These are phyloP conservation scores for Bipolaris gigantea DNA, from an alignment of 2,329 filamentous ascomycete species.

Conservation along the genomic window DNA sequence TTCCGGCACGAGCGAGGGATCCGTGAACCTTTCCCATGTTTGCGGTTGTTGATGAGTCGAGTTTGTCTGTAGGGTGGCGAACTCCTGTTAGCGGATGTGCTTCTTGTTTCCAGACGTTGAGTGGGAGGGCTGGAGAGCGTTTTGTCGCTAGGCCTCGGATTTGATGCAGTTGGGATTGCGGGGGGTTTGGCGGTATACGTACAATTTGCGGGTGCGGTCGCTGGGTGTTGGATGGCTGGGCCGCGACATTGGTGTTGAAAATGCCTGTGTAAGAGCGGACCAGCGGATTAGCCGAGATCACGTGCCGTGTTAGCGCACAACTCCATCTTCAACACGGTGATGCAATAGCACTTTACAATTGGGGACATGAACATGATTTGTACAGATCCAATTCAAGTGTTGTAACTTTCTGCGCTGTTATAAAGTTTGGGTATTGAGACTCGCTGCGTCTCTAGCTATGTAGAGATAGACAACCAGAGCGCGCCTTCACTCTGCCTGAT, in stretches of 20 bases:
- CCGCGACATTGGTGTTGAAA: constrained; percentile 28
- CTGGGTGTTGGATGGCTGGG: constrained; percentile 38
- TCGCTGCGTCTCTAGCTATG: neutral
- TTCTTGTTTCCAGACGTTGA: constrained; percentile 4
- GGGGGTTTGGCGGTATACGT: constrained; percentile 30
- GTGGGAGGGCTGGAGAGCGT: neutral
- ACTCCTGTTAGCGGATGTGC: constrained; percentile 28
- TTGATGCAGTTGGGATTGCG: constrained; percentile 2
- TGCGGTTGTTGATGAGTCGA: constrained; percentile 48
- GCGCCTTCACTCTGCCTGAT: constrained; percentile 1
- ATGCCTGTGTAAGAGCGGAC: constrained; percentile 14
- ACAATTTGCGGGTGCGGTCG: constrained; percentile 40
- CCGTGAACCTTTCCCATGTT: constrained; percentile 93
- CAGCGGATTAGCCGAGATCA: constrained; percentile 29
- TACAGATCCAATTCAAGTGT: fast-evolving
- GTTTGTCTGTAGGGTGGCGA: constrained; percentile 40
- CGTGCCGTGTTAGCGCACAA: constrained; percentile 12
- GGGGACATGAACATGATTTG: neutral
- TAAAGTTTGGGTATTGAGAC: neutral
- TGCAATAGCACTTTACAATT: neutral
- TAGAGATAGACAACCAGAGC: neutral
- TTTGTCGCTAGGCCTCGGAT: constrained; percentile 9
- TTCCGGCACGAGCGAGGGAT: constrained; percentile 92
- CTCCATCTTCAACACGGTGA: neutral
- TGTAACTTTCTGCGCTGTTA: neutral